A percentile compares a stretch with the other conserved stretches of the same genome.
These are phyloP conservation scores for Vicia faba DNA, from an alignment of 306 rosid species.

Conservation along the genomic window DNA sequence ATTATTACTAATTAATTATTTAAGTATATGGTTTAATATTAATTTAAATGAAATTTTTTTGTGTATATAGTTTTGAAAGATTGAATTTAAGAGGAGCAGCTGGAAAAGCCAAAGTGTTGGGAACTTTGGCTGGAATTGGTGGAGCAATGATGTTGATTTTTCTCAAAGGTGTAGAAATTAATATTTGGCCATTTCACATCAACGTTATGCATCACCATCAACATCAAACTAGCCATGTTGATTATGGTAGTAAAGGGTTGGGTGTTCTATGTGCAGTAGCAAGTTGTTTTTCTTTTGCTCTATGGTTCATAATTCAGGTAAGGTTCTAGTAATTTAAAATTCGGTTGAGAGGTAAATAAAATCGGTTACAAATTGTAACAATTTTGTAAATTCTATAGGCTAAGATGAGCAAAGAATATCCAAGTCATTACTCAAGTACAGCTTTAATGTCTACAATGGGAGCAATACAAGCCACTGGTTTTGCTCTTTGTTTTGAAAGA, in stretches of 20 bases:
- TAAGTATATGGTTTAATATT: not conserved
- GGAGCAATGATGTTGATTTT: constrained; percentile 75
- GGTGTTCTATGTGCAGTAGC: constrained; percentile 40
- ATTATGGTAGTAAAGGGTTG: constrained; percentile 13
- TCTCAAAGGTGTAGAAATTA: constrained; percentile 52
- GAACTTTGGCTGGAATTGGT: constrained; percentile 64
- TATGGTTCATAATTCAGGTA: constrained; percentile 46
- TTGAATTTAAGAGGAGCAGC: constrained; percentile 41
- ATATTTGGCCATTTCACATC: constrained; percentile 60
- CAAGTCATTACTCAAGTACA: constrained; percentile 62
- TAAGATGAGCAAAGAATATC: constrained; percentile 61
- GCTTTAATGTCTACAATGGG: constrained; percentile 65
- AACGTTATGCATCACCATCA: constrained; percentile 48
- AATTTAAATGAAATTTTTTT: not conserved
- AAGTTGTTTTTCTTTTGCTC: constrained; percentile 46
- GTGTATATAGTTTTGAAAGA: constrained; percentile 50
- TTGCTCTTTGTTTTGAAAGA: constrained; percentile 56
- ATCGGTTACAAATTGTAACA: too few relatives aligned
- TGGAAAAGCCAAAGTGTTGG: constrained; percentile 67
- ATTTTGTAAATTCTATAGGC: constrained; percentile 38
- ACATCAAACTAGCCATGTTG: constrained; percentile 24
- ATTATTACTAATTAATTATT: not conserved
- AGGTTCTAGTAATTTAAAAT: too few relatives aligned
- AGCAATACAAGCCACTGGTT: constrained; percentile 51
- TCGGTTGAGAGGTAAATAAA: too few relatives aligned